Base-by-base conservation (phyloP, 352 stramenopile genomes). In the Globisporangium emineosum region DNA sequence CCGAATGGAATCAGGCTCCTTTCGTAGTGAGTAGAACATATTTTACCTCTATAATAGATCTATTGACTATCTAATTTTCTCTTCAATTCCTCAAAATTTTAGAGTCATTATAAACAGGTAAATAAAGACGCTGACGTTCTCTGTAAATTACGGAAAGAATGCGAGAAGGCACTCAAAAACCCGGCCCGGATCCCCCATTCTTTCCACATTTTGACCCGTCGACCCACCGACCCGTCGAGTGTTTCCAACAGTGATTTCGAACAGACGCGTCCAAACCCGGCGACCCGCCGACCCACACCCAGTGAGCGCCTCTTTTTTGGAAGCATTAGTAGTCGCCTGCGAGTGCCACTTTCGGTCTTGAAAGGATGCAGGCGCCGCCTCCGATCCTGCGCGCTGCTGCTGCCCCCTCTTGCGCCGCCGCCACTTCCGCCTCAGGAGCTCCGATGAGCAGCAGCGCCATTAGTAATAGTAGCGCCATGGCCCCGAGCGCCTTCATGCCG, bases 341-440 rank as follows among this genome's bases (percentile, higher is more conserved):
- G 21, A 8, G 50, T 61, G 60, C 60, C 73, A 64, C 32, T 71
- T 37, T 64, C 37, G 58, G 57, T 62, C 62, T 53, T 71, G 71
- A 77, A 81, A 70, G 65, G 73, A 81, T 78, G 68, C 73, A 75
- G 60, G n/a, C 25, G 40, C 30, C 52, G n/a, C 35, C 32, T 51
- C 21, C 27, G 35, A 37, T 60, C 42, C 51, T 61, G 60, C 33
- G 23, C 45, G 21, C 49, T 25, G 37, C 23, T 25, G 56, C 21
- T 25, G 27, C 15, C 32, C 19, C 52, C 19, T 57, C 51, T n/a
- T 55, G 23, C 17, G 17, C 51, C 27, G 27, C 33, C 3, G 15
- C 40, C 40, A 21, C 40, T 23, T 17, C 40, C 17, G 40, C 5
- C n/a, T 47, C 40, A 47, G 40, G 40, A 10, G 19, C 40, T 30